A percentile compares a stretch with the other conserved stretches of the same genome.
These are phyloP conservation scores for Chloropicon primus DNA, from an alignment of 139 green algal genomes.

Conservation along the genomic window DNA sequence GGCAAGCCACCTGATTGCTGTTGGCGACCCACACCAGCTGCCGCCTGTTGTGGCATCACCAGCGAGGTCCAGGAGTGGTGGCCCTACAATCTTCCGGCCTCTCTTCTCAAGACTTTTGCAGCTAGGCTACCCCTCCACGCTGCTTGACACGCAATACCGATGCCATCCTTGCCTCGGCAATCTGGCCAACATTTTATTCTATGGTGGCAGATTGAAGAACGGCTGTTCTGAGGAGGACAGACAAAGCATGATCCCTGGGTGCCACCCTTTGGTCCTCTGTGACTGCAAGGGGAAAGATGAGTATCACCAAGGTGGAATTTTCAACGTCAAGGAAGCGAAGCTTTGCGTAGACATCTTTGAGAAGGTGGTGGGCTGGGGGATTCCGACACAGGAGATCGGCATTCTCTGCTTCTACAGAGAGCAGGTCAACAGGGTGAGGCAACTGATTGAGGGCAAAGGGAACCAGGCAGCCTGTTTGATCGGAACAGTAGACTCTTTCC, in stretches of 20 bases:
- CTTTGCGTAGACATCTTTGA: not conserved
- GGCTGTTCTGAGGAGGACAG: not conserved
- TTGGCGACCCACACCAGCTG: conserved; percentile 72
- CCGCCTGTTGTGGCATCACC: conserved; percentile 57
- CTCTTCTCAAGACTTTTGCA: not conserved
- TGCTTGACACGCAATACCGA: not conserved
- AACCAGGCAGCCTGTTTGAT: not conserved
- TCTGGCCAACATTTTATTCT: not conserved
- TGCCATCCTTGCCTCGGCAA: not conserved
- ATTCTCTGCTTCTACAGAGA: not conserved
- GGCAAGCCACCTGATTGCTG: conserved; percentile 53
- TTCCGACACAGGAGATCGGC: not conserved
- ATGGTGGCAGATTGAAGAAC: not conserved
- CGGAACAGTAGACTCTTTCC: not conserved
- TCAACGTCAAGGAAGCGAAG: not conserved
- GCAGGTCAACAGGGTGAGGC: not conserved
- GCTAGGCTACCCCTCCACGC: not conserved
- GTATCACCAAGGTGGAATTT: not conserved
- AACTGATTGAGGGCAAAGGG: no score
- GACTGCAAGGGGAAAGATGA: not conserved
- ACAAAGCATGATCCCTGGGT: not conserved
- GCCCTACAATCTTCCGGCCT: not conserved
- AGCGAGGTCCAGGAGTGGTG: not conserved
- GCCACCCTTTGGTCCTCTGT: not conserved
- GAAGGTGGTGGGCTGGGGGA: not conserved